Percentiles rank a stretch among this genome's conserved stretches.
These are phyloP conservation scores for Colletotrichum musae DNA, from an alignment of 2,329 filamentous ascomycete species.

Conservation along the genomic window DNA sequence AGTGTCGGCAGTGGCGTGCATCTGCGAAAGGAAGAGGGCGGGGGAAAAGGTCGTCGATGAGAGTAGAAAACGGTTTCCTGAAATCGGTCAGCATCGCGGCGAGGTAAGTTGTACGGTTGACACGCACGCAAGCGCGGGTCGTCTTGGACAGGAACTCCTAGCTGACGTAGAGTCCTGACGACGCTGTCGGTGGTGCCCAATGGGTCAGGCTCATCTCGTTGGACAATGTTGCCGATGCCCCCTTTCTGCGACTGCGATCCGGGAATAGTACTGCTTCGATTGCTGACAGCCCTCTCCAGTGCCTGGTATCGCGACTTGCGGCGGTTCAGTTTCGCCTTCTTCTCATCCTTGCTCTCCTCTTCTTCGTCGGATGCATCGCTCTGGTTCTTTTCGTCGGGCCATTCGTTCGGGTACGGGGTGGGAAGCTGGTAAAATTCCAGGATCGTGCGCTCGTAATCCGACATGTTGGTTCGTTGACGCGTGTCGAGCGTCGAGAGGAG, in stretches of 20 bases:
- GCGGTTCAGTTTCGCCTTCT: constrained; percentile 65
- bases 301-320: constrained; percentile 88
- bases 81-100: constrained; percentile 11
- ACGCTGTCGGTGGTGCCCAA: constrained; percentile 91
- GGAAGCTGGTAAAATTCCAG: constrained; percentile 92
- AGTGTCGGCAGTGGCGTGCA: constrained; percentile 89
- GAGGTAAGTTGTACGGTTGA: neutral
- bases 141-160: constrained; percentile 87
- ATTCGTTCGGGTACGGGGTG: constrained; percentile 83
- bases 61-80: constrained; percentile 92
- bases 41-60: constrained; percentile 97
- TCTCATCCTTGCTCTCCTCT: constrained; percentile 64
- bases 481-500: too few relatives aligned
- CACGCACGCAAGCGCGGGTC: constrained; percentile 81
- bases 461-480: constrained; percentile 14
- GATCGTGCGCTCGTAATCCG: constrained; percentile 82
- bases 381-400: constrained; percentile 87
- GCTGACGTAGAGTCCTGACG: constrained; percentile 81
- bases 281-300: constrained; percentile 81
- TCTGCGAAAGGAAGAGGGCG: constrained; percentile 90
- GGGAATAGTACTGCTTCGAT: constrained; percentile 75
- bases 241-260: constrained; percentile 76
- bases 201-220: constrained; percentile 93
- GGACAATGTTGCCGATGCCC: constrained; percentile 82
- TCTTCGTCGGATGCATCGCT: constrained; percentile 77